A percentile compares a stretch with the other conserved stretches of the same genome.
Evolutionary conservation across 2,329 filamentous ascomycete species (phyloP).

Genomic region (Fusarium napiforme): DNA sequence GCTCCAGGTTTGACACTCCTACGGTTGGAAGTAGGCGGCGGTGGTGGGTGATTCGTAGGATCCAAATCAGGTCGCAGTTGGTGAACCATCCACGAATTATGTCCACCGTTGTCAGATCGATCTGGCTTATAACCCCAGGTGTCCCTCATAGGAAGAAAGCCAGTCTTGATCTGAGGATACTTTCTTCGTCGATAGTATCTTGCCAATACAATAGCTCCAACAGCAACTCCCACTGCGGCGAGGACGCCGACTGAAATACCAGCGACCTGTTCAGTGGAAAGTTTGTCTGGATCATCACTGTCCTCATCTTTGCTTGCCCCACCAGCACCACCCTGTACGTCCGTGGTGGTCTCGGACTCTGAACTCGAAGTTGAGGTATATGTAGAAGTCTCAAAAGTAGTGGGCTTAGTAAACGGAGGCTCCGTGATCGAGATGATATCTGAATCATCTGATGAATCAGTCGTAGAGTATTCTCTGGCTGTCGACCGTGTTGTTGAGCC

Average conservation of each 20-base stretch:
- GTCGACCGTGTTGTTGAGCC: conserved; percentile 4
- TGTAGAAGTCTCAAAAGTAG: conserved; percentile 13
- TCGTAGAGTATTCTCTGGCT: neutral
- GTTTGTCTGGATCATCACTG: conserved; percentile 25
- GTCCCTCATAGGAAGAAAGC: conserved; percentile 53
- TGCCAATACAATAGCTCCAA: conserved; percentile 59
- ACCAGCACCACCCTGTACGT: conserved; percentile 18
- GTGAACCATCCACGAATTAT: conserved; percentile 45
- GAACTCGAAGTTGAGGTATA: conserved; percentile 21
- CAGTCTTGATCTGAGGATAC: conserved; percentile 51
- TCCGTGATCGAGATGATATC: conserved; percentile 24
- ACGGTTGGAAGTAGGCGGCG: conserved; percentile 42
- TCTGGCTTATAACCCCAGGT: conserved; percentile 51
- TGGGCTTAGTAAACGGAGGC: conserved; percentile 13
- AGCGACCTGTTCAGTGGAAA: conserved; percentile 60
- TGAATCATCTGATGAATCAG: conserved; percentile 1
- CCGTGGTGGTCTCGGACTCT: conserved; percentile 31
- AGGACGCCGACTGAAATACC: conserved; percentile 68
- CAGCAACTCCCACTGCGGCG: conserved; percentile 59
- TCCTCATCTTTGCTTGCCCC: conserved; percentile 22
- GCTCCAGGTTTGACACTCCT: conserved; percentile 50
- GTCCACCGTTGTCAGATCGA: conserved; percentile 36
- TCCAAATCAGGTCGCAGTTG: conserved; percentile 38
- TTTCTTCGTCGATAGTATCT: conserved; percentile 55
- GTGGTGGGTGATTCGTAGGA: conserved; percentile 31